Conservation (phyloP, 2,329 filamentous ascomycete genomes). For the Alternaria postmessia region DNA sequence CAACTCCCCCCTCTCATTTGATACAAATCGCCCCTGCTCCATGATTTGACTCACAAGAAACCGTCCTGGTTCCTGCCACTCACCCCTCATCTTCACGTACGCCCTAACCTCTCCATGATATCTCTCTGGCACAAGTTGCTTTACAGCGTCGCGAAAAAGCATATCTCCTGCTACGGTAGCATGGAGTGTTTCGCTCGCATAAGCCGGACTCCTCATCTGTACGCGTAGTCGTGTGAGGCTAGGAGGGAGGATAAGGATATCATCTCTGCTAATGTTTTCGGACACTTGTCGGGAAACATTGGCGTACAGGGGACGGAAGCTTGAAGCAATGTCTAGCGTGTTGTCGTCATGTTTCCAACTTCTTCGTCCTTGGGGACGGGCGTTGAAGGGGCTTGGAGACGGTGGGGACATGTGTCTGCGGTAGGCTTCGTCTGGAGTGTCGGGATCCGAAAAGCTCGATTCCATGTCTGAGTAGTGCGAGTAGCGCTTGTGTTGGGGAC, state of each 20-base stretch:
- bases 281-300: background rate
- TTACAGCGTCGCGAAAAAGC: slow-evolving; percentile 22
- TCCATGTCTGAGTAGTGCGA: background rate
- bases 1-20: slow-evolving; percentile 15
- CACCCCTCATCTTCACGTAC: slow-evolving; percentile 17
- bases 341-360: background rate
- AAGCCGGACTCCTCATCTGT: background rate
- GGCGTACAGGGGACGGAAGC: background rate
- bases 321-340: background rate
- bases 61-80: slow-evolving; percentile 18
- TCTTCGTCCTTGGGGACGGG: background rate
- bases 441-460: background rate
- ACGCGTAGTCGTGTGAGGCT: slow-evolving; percentile 13
- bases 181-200: background rate
- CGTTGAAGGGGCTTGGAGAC: background rate
- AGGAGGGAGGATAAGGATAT: slow-evolving; percentile 17
- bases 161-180: slow-evolving; percentile 18
- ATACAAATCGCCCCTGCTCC: slow-evolving; percentile 4
- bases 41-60: slow-evolving; percentile 13
- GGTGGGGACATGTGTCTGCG: background rate
- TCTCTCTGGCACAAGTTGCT: slow-evolving; percentile 13
- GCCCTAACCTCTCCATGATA: background rate
- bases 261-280: background rate
- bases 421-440: background rate
- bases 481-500: background rate